A percentile compares a stretch with the other conserved stretches of the same genome.
phyloP scores from a whole-genome alignment of 371 early-diverging fungal species.

The Rhizopus delemar region DNA sequence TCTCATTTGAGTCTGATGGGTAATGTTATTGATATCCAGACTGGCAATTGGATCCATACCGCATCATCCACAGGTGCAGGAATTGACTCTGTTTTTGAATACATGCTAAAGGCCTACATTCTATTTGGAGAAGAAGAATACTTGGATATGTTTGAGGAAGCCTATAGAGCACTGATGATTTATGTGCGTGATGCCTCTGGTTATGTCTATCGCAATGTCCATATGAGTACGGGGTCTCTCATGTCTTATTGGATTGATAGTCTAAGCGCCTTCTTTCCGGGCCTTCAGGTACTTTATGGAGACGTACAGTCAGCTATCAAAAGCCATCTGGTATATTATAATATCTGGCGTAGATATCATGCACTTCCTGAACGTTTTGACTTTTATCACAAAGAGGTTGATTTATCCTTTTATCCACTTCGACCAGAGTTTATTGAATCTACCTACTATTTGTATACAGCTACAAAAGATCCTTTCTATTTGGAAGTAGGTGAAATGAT shows the following conservation, averaged over 20 bases:
- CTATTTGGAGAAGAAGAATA: conserved; percentile 84
- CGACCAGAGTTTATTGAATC: conserved; percentile 95
- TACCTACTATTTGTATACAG: conserved; percentile 88
- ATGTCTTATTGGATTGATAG: conserved; percentile 86
- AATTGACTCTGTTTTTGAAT: conserved; percentile 93
- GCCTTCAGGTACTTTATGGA: conserved; percentile 80
- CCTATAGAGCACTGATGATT: conserved; percentile 71
- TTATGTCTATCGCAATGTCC: conserved; percentile 82
- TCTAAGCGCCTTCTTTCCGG: conserved; percentile 90
- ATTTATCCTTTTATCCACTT: conserved; percentile 78
- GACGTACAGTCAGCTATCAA: conserved; percentile 83
- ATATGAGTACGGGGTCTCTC: conserved; percentile 72
- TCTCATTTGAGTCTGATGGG: conserved; percentile 81
- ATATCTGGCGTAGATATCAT: conserved; percentile 83
- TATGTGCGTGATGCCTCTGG: conserved; percentile 72
- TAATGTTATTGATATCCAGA: conserved; percentile 76
- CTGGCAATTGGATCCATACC: conserved; percentile 71
- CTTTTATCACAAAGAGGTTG: conserved; percentile 58
- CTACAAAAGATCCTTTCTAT: conserved; percentile 90
- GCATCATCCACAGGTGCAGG: conserved; percentile 89
- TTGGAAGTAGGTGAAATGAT: conserved; percentile 87
- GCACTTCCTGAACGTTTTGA: conserved; percentile 90
- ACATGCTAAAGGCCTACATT: conserved; percentile 85
- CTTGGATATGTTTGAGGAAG: conserved; percentile 75
- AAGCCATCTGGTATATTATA: conserved; percentile 78